phyloP scores from a whole-genome alignment of 2,329 filamentous ascomycete genomes.

The Thelonectria blattea region DNA sequence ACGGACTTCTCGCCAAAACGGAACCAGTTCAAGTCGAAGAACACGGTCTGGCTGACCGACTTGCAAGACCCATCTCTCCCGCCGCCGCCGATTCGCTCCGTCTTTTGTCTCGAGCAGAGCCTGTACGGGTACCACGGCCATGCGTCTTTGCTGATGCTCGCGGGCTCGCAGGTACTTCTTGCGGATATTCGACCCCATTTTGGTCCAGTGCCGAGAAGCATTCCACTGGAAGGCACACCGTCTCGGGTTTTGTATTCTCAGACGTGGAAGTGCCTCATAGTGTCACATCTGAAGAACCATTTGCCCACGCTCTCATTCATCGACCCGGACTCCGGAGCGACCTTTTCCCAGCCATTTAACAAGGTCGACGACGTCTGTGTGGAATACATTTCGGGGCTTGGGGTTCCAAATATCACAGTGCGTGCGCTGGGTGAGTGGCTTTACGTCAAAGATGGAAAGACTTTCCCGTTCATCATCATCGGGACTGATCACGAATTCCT shows the following conservation, averaged over 20 bases:
- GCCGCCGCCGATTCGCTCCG: constrained; percentile 56
- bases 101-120: constrained; percentile 49
- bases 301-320: constrained; percentile 61
- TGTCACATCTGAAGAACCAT: constrained; percentile 53
- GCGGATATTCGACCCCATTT: constrained; percentile 55
- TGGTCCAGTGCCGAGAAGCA: constrained; percentile 56
- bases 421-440: constrained; percentile 69
- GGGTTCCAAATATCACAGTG: constrained; percentile 63
- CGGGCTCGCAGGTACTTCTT: constrained; percentile 58
- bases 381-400: constrained; percentile 62
- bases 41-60: constrained; percentile 60
- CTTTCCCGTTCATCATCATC: constrained; percentile 68
- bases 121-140: constrained; percentile 48
- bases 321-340: constrained; percentile 59
- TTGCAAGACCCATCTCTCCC: constrained; percentile 52
- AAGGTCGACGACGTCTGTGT: constrained; percentile 46
- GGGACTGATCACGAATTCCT: constrained; percentile 61
- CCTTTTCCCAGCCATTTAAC: constrained; percentile 55
- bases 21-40: constrained; percentile 47
- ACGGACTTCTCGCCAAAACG: constrained; percentile 42
- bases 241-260: constrained; percentile 61
- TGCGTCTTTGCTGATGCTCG: constrained; percentile 55
- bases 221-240: constrained; percentile 56
- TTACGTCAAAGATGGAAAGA: constrained; percentile 61
- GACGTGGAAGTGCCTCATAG: constrained; percentile 58